Conservation (phyloP, 805 yeast genomes). For the Tetrapisispora taiwanensis region DNA sequence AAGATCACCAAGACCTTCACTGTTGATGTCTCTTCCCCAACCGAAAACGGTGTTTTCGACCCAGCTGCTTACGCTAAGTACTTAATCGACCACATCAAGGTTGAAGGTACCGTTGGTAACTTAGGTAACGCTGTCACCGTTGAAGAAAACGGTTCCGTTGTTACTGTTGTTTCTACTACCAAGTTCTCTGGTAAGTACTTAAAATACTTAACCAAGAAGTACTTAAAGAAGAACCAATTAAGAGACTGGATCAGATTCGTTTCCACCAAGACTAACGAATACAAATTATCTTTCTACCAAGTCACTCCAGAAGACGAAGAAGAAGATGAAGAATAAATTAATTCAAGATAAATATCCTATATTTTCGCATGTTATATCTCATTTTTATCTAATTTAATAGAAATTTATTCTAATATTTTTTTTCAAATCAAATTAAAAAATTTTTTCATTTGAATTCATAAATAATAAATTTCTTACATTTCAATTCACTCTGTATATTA, state of each 20-base stretch:
- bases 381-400: constrained; percentile 1
- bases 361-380: neutral
- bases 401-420: constrained; percentile 1
- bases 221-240: constrained; percentile 99
- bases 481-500: constrained; percentile 1
- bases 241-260: constrained; percentile 99
- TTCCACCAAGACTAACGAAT: constrained; percentile 87
- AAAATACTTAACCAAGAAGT: constrained; percentile 98
- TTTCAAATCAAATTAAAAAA: neutral
- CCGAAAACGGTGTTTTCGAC: constrained; percentile 95
- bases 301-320: constrained; percentile 93
- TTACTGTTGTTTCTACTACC: constrained; percentile 80
- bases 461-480: neutral
- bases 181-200: constrained; percentile 99
- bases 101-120: constrained; percentile 93
- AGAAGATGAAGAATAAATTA: constrained; percentile 44
- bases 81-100: constrained; percentile 98
- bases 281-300: constrained; percentile 98
- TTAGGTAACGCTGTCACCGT: constrained; percentile 91
- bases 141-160: constrained; percentile 79
- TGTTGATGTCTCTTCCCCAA: constrained; percentile 95
- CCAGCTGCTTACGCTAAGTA: constrained; percentile 95
- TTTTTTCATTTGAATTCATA: neutral
- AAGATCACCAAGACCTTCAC: constrained; percentile 81
- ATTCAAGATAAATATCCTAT: constrained; percentile 1